These are phyloP conservation scores for Rhododendron ovatum DNA, from an alignment of 148 eudicot species.

Conservation along the genomic window DNA sequence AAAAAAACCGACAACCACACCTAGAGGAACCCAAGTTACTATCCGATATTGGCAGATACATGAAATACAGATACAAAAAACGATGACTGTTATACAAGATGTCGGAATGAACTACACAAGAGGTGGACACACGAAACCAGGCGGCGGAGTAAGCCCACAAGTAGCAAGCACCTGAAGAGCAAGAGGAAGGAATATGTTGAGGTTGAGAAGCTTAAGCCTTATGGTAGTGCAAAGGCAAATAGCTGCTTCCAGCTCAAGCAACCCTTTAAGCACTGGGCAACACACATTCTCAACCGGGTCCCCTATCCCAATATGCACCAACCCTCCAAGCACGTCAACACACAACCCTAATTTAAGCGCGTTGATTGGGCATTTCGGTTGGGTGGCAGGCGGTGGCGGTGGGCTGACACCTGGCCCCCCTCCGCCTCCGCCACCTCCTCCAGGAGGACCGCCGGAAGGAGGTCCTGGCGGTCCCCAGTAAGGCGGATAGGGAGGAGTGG, in stretches of 20 bases:
- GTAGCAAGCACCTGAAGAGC: constrained; percentile 71
- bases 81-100: background rate
- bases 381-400: constrained; percentile 25
- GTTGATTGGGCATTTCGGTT: constrained; percentile 64
- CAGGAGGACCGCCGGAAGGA: constrained; percentile 14
- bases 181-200: constrained; percentile 62
- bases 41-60: background rate
- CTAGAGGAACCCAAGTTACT: background rate
- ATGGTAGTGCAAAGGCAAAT: constrained; percentile 83
- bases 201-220: constrained; percentile 77
- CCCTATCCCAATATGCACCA: constrained; percentile 82
- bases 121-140: constrained; percentile 64
- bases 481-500: constrained; percentile 37
- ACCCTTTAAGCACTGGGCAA: constrained; percentile 82
- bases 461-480: constrained; percentile 18
- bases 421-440: constrained; percentile 27
- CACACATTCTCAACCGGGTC: constrained; percentile 67
- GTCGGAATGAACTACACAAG: constrained; percentile 1
- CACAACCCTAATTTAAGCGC: constrained; percentile 85
- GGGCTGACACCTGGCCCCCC: constrained; percentile 17
- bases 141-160: constrained; percentile 64
- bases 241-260: constrained; percentile 91
- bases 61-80: background rate
- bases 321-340: constrained; percentile 78
- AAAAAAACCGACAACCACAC: background rate